phyloP scores from a whole-genome alignment of 164 flowering plant genomes.

The Chloranthus sessilifolius region DNA sequence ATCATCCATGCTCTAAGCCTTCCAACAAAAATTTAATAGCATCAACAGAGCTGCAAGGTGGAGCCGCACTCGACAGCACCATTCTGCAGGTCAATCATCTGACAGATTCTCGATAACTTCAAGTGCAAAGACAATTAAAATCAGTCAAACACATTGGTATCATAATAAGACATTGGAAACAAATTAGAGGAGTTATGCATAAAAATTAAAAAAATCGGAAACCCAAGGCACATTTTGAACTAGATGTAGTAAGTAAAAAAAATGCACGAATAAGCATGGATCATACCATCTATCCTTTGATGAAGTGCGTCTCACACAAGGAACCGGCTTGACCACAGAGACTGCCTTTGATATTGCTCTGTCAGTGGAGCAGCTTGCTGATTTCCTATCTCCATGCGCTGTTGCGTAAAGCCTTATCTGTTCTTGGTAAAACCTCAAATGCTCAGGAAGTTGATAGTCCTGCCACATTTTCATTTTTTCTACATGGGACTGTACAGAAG shows the following conservation, averaged over 20 bases:
- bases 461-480: constrained; percentile 48
- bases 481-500: constrained; percentile 33
- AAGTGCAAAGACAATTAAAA: constrained; percentile 8
- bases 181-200: background rate
- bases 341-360: constrained; percentile 72
- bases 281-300: constrained; percentile 37
- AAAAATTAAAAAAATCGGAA: too few relatives aligned
- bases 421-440: constrained; percentile 37
- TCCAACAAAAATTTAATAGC: constrained; percentile 44
- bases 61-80: constrained; percentile 40
- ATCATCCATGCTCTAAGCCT: constrained; percentile 53
- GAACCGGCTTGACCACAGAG: constrained; percentile 65
- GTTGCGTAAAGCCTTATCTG: too few relatives aligned
- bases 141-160: constrained; percentile 5
- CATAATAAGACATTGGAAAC: background rate
- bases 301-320: constrained; percentile 59
- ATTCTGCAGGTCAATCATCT: constrained; percentile 35
- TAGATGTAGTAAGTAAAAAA: background rate
- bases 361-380: constrained; percentile 41
- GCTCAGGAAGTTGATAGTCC: constrained; percentile 39
- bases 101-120: constrained; percentile 39
- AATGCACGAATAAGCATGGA: background rate
- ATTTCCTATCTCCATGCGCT: constrained; percentile 34
- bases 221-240: too few relatives aligned
- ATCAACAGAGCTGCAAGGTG: constrained; percentile 43